phyloP scores from a whole-genome alignment of 2,329 filamentous ascomycete species.

The Rutstroemia sp. region DNA sequence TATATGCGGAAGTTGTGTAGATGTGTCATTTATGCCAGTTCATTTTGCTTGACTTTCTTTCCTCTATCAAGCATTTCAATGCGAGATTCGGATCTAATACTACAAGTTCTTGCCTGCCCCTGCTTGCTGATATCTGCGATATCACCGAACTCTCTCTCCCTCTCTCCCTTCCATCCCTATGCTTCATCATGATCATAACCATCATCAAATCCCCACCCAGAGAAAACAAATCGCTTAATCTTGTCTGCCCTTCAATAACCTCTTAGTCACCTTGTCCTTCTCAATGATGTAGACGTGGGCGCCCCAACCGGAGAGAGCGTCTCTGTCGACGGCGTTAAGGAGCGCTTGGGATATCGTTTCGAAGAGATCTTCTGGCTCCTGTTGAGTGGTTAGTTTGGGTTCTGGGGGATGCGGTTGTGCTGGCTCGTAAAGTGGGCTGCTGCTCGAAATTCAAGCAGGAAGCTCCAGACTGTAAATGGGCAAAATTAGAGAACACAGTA shows the following conservation, averaged over 20 bases:
- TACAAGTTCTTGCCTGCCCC: conserved; percentile 16
- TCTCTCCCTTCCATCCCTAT: conserved; percentile 1
- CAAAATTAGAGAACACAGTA: neutral
- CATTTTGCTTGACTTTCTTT: neutral
- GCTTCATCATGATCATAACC: neutral
- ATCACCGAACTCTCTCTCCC: neutral
- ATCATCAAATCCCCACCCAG: no score
- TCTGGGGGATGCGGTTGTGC: neutral
- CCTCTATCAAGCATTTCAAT: conserved; percentile 5
- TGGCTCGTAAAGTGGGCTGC: neutral
- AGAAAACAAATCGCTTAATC: conserved; percentile 48
- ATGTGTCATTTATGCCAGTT: conserved; percentile 6
- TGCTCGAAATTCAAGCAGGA: neutral
- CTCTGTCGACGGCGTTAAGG: conserved; percentile 91
- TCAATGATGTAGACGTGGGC: conserved; percentile 99
- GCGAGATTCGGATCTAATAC: conserved; percentile 12
- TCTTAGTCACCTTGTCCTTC: conserved; percentile 99
- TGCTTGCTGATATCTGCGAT: neutral
- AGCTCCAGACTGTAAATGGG: neutral
- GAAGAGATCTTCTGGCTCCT: conserved; percentile 91
- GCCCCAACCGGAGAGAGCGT: conserved; percentile 95
- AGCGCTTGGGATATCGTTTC: conserved; percentile 96
- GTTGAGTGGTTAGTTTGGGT: conserved; percentile 1
- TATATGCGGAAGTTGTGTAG: neutral
- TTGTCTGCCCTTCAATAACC: conserved; percentile 95